A percentile compares a stretch with the other conserved stretches of the same genome.
Evolutionary conservation across 2,329 filamentous ascomycete species (phyloP).

Genomic region (Aspergillus sp.): DNA sequence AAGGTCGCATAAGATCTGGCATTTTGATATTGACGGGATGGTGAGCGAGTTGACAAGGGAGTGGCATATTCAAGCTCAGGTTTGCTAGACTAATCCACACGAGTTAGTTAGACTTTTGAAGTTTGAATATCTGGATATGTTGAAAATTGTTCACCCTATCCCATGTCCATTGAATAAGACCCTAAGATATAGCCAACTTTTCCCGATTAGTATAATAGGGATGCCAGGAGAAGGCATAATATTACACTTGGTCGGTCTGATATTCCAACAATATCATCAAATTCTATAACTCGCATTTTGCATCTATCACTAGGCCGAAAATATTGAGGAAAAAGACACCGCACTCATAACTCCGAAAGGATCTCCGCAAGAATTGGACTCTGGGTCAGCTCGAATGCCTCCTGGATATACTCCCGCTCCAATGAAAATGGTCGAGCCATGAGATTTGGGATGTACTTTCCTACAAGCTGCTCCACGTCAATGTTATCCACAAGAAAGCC

Average conservation of each 20-base stretch:
- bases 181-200: too few relatives aligned
- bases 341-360: not conserved
- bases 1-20: slow-evolving; percentile 39
- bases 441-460: slow-evolving; percentile 97
- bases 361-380: slow-evolving; percentile 20
- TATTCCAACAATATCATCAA: not conserved
- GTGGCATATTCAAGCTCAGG: not conserved
- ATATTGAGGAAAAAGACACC: not conserved
- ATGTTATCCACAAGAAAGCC: slow-evolving; percentile 57
- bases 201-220: not conserved
- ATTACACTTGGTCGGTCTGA: too few relatives aligned
- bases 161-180: too few relatives aligned
- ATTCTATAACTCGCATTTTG: not conserved
- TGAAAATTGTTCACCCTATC: too few relatives aligned
- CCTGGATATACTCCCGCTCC: slow-evolving; percentile 96
- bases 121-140: too few relatives aligned
- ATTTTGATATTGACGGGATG: slow-evolving; percentile 40
- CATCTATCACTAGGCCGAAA: not conserved
- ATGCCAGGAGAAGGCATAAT: not conserved
- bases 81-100: not conserved
- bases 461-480: slow-evolving; percentile 88
- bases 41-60: slow-evolving; percentile 8
- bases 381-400: slow-evolving; percentile 85
- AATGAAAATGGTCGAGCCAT: slow-evolving; percentile 90
- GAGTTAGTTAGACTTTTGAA: not conserved